Base-by-base conservation (phyloP, 306 rosid species). In the Prunus salicina region DNA sequence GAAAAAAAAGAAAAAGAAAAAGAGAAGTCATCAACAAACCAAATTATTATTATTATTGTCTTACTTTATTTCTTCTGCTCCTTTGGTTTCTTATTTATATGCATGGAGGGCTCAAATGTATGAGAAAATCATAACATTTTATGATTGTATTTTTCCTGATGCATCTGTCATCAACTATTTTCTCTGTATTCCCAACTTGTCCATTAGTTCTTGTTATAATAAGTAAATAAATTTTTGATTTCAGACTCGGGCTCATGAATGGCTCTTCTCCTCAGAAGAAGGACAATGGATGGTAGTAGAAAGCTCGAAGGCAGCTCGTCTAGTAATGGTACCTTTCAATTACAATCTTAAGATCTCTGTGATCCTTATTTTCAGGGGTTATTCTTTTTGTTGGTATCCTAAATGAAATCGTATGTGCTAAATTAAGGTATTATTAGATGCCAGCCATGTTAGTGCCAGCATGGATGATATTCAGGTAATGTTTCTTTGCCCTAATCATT, bases 251-350 rank as follows among this genome's bases (percentile, higher is more conserved):
- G 88, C 89, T 58, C 91, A 77, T 28, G 98, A 94, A 72, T 94
- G 98, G 98, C 88, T 95, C 71, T 95, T 92, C 88, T 82, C 86
- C 78, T 95, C 98, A 64, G 96, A 90, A 88, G 98, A 95, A 82
- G 98, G 98, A 61, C 96, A 92, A 78, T 95, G 98, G 98, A 85
- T 85, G 95, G 93, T 95, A 16, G 97, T 92, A 67, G 93, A 88
- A 82, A 90, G 95, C 83, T 87, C 98, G 62, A 89, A 90, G 84
- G 88, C 97, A 41, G 93, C 97, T 84, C 97, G 97, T 64, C 95
- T 95, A 16, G 84, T 92, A 80, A 90, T 92, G 97, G 98, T 95
- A 87, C 51, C 28, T 60, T 63, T 63, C 34, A 57, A 19, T 53
- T 22, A 14, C 30, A 41, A 12, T 57, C n/a, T 74, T 47, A 41